Percentiles rank a stretch among this genome's conserved stretches.
phyloP scores from a whole-genome alignment of 768 basidiomycete species.

The Lactifluus piperatus region DNA sequence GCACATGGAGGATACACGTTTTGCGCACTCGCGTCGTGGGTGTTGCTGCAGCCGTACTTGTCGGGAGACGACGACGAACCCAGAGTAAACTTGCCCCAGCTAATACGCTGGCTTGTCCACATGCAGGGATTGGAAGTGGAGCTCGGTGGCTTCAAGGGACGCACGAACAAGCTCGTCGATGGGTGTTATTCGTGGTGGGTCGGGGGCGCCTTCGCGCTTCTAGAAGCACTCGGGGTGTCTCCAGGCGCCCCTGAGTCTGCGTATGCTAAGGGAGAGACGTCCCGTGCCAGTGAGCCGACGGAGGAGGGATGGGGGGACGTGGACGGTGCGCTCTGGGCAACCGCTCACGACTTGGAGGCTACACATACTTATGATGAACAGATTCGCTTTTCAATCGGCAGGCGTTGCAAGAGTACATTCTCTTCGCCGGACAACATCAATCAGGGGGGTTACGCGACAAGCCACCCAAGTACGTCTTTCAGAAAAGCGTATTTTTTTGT shows the following conservation, averaged over 20 bases:
- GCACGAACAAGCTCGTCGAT: slow-evolving; percentile 98
- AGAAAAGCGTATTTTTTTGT: not conserved
- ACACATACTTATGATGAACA: slow-evolving; percentile 4
- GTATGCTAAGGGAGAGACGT: slow-evolving; percentile 36
- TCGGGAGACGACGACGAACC: slow-evolving; percentile 25
- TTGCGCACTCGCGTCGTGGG: slow-evolving; percentile 82
- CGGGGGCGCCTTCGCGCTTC: slow-evolving; percentile 73
- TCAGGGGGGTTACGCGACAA: slow-evolving; percentile 90
- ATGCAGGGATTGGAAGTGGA: slow-evolving; percentile 83
- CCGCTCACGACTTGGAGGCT: not conserved
- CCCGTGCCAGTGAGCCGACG: slow-evolving; percentile 9
- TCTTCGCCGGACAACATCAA: slow-evolving; percentile 78
- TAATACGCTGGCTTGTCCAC: slow-evolving; percentile 73
- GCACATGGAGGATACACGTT: slow-evolving; percentile 98
- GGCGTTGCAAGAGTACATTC: slow-evolving; percentile 81
- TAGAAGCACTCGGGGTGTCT: slow-evolving; percentile 51
- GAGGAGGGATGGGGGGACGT: slow-evolving; percentile 60
- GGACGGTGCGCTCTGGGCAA: slow-evolving; percentile 41
- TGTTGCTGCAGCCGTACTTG: slow-evolving; percentile 58
- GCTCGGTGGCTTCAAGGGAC: slow-evolving; percentile 85
- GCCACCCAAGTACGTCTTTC: slow-evolving; percentile 69
- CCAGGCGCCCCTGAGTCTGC: slow-evolving; percentile 21
- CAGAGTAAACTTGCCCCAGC: slow-evolving; percentile 45
- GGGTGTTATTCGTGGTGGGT: slow-evolving; percentile 99
- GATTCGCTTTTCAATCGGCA: slow-evolving; percentile 48